phyloP scores from a whole-genome alignment of 352 stramenopile species.

The Pythium sukuiense region DNA sequence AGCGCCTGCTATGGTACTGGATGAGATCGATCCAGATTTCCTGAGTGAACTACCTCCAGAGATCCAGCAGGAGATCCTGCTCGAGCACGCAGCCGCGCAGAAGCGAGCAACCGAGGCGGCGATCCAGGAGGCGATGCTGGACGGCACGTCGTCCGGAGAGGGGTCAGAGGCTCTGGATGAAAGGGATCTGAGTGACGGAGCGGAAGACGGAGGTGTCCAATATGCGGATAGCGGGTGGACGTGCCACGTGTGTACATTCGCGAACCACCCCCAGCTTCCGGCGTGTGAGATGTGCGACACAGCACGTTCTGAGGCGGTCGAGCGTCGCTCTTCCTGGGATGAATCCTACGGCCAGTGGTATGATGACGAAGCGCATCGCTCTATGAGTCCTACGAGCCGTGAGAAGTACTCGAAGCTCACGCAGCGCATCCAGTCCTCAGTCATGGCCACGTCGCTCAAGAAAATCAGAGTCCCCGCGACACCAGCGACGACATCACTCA shows the following conservation, averaged over 20 bases:
- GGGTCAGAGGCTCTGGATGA: neutral
- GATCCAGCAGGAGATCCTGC: slow-evolving; percentile 56
- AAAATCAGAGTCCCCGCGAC: slow-evolving; percentile 46
- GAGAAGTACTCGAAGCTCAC: slow-evolving; percentile 34
- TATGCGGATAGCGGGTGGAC: slow-evolving; percentile 34
- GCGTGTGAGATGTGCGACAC: slow-evolving; percentile 79
- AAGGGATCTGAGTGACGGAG: neutral
- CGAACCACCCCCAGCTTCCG: slow-evolving; percentile 65
- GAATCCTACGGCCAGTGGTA: slow-evolving; percentile 18
- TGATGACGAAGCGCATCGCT: slow-evolving; percentile 18
- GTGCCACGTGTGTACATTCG: slow-evolving; percentile 79
- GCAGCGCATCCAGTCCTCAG: slow-evolving; percentile 26
- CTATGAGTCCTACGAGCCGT: neutral
- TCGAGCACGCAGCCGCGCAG: slow-evolving; percentile 21
- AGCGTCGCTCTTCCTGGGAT: neutral
- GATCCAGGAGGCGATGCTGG: slow-evolving; percentile 24
- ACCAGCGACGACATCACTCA: slow-evolving; percentile 45
- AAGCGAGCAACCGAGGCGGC: slow-evolving; percentile 30
- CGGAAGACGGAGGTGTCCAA: neutral
- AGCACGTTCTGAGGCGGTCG: slow-evolving; percentile 21
- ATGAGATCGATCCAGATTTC: slow-evolving; percentile 45
- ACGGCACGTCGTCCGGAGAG: neutral
- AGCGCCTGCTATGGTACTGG: neutral
- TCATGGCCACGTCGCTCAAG: slow-evolving; percentile 43
- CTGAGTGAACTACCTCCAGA: slow-evolving; percentile 54